Conservation (phyloP, 208 protist species). For the Trypanosoma boissoni region DNA sequence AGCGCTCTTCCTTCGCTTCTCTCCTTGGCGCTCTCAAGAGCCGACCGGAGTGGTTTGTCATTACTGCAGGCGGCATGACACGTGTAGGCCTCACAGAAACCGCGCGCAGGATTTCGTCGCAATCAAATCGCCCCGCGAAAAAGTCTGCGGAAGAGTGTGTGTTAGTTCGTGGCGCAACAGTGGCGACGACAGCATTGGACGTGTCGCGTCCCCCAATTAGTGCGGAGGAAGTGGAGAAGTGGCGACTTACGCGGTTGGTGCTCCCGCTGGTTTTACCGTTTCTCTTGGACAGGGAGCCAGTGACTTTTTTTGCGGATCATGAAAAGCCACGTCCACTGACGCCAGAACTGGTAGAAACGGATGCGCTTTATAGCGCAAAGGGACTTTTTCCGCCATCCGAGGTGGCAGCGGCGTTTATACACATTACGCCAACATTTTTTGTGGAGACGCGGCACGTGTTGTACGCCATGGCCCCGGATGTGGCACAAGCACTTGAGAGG, state of each 20-base stretch:
- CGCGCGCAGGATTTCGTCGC: background rate
- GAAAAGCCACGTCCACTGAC: constrained; percentile 36
- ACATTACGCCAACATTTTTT: constrained; percentile 68
- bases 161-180: constrained; percentile 15
- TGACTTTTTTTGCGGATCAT: constrained; percentile 33
- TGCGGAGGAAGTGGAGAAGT: constrained; percentile 46
- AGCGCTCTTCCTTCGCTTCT: constrained; percentile 21
- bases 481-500: constrained; percentile 35
- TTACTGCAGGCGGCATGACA: background rate
- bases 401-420: constrained; percentile 70
- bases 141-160: constrained; percentile 8
- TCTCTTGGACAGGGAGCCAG: constrained; percentile 33
- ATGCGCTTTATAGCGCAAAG: constrained; percentile 56
- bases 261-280: constrained; percentile 26
- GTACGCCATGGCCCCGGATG: constrained; percentile 33
- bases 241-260: constrained; percentile 43
- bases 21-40: constrained; percentile 15
- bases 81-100: constrained; percentile 11
- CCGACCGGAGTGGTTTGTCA: constrained; percentile 22
- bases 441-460: constrained; percentile 66
- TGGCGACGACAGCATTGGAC: constrained; percentile 19
- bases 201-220: constrained; percentile 40
- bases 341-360: constrained; percentile 49
- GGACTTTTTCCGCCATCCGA: constrained; percentile 71
- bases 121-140: background rate